Evolutionary conservation across 768 basidiomycete species (phyloP), one percentile per base, ranked within the genome.

Genomic region (Pleurotus pulmonarius): DNA sequence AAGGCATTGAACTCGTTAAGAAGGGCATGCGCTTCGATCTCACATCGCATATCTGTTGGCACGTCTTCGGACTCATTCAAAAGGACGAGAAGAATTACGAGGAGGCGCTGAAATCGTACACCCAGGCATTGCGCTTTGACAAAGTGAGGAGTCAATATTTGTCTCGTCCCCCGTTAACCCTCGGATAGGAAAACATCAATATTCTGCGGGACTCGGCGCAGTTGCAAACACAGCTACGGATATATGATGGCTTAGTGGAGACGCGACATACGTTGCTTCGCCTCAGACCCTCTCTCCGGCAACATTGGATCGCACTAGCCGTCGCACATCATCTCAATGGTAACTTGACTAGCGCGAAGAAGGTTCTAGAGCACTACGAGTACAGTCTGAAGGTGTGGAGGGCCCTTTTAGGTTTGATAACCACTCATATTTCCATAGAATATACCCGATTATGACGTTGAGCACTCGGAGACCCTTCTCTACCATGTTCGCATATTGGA

Each of bases 1-100:
- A 94, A 60, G 94, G 94, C 26, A 76, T 90, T 57, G 87, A 90
- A 38, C 80, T 92, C 45, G 88, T 93, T 61, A 88, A 89, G 75
- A 87, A 90, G 63, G 94, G 94, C 57, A 80, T 92, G 61, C 80
- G 84, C 43, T 77, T 86, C 46, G 92, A 95, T 71, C 73, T 92
- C 55, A 87, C 83, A 29, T 94, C 92, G 16, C 94, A 98, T 65
- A 98, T 99, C 67, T 89, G 88, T 67, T 98, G 97, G 95, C 97
- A 99, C 71, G 96, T 98, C 61, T 90, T 93, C 68, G 97, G 94
- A 24, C 87, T 99, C 64, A 85, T 97, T 18, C 90, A 94, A 69
- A 93, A 96, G 70, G 88, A 88, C 7, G 91, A 97, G 69, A 94
- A 90, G 71, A 93, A 96, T 66, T 98, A 93, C 64, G 92, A 92